Evolutionary conservation across 768 basidiomycete species (phyloP), one percentile per base, ranked within the genome.

Genomic region (Fistulinella prunicolor): DNA sequence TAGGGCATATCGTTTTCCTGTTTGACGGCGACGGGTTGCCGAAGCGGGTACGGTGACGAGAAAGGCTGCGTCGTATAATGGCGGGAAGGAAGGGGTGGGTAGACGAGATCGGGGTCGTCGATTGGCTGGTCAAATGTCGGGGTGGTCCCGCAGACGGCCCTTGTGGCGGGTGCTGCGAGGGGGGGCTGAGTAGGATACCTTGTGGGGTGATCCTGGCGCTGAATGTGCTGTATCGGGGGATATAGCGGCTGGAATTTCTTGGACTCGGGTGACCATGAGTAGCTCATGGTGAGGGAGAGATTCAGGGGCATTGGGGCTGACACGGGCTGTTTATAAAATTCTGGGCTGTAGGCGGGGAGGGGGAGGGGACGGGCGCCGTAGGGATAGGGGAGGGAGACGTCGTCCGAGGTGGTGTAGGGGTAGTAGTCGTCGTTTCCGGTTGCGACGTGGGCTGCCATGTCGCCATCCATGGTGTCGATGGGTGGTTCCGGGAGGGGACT

Each of bases 401-500:
- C 67, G 16, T 69, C 67, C 0, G 64, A 42, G 9, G 51, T 28
- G 3, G 60, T 10, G 55, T 63, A 65, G 24, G 60, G 47, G 23
- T 61, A 66, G 43, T 56, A 66, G 36, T 67, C 66, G 42, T 67
- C 67, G 38, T 47, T 55, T 1, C 41, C 56, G 3, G 50, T 55
- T 20, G 53, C 58, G 51, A 59, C 60, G 20, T 58, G 65, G 42
- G 67, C 50, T 0, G 58, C 43, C 3, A 46, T 28, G 51, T 69
- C 65, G 45, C 49, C 46, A 37, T 67, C 65, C 67, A 67, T 67
- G 16, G 10, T 60, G 45, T 73, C 70, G 50, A 71, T 51, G 51
- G 60, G 59, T 6, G 66, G 60, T 13, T 73, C 73, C 0, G 73
- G 67, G 17, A 72, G 60, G 13, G 72, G 73, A 36, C 71, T 73